Evolutionary conservation across 352 stramenopile species (phyloP), one percentile per base, ranked within the genome.

Genomic region (Phytophthora fragariae): DNA sequence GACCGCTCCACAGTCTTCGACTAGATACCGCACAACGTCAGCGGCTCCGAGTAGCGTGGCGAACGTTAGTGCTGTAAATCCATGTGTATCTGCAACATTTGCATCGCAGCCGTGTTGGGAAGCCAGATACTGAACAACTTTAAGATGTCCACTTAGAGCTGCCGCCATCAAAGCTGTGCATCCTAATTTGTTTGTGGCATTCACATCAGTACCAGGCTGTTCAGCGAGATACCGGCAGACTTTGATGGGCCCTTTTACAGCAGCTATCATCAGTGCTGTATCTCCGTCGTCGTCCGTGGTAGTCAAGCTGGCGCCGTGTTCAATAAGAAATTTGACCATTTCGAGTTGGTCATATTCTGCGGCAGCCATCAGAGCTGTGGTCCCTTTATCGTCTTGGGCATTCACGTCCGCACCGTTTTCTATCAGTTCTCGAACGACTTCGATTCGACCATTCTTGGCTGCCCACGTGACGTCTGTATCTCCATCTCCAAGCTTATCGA

Each of bases 1-100:
- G 0, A 21, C 17, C 11, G 44, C 44, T 10, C 44, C 44, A 3
- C 8, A 21, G 8, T 50, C 44, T 56, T 46, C 29, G 8, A 15
- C 44, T 6, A 65, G 44, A 41, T 33, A 57, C 27, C 10, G 19
- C 11, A 67, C 49, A 27, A 67, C 15, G 1, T 53, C 61, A 52
- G 59, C 15, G 12, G 17, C 12, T 7, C 21, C 21, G 3, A 15
- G 15, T 17, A 21, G 9, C 10, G 27, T 29, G n/a, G 54, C 54
- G 17, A 15, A 29, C 29, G 1, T 15, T 12, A 68, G 33, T 27
- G 49, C 50, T 55, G 62, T 47, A 2, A 15, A 9, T 5, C 55
- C 55, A 17, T 33, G 11, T 7, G 24, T 47, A 3, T n/a, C 19
- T 10, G 6, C 27, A 5, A 19, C 55, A 12, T 61, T 50, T 19